Evolutionary conservation across 2,329 filamentous ascomycete genomes (phyloP).

Genomic region (Paramyrothecium roridum): DNA sequence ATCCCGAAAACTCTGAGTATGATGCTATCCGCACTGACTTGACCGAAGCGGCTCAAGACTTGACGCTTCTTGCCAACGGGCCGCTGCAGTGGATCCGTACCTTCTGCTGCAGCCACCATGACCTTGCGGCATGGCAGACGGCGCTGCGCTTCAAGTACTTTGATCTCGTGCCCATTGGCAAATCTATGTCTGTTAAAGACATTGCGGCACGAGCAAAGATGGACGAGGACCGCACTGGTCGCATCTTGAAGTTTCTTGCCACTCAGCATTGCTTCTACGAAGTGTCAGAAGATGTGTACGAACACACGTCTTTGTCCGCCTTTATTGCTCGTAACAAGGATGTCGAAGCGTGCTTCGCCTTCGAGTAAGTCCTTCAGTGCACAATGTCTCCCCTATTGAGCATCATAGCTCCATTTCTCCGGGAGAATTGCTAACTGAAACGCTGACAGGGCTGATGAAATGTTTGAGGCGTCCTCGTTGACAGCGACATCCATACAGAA

Average conservation of each 20-base stretch:
- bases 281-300: neutral
- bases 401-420: no score
- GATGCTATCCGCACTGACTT: neutral
- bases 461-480: neutral
- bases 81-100: neutral
- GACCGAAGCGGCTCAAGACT: neutral
- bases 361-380: no score
- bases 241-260: neutral
- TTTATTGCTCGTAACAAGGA: neutral
- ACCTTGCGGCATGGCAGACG: neutral
- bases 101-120: neutral
- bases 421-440: no score
- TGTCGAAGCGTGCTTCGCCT: neutral
- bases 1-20: neutral
- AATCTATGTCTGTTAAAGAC: neutral
- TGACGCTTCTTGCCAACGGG: neutral
- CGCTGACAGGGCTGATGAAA: neutral
- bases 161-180: neutral
- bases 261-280: neutral
- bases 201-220: neutral
- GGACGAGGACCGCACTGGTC: neutral
- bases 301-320: neutral
- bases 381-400: no score
- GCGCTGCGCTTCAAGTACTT: neutral
- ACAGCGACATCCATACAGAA: neutral